phyloP scores from a whole-genome alignment of 2,329 filamentous ascomycete genomes.

The Purpureocillium takamizusanense region DNA sequence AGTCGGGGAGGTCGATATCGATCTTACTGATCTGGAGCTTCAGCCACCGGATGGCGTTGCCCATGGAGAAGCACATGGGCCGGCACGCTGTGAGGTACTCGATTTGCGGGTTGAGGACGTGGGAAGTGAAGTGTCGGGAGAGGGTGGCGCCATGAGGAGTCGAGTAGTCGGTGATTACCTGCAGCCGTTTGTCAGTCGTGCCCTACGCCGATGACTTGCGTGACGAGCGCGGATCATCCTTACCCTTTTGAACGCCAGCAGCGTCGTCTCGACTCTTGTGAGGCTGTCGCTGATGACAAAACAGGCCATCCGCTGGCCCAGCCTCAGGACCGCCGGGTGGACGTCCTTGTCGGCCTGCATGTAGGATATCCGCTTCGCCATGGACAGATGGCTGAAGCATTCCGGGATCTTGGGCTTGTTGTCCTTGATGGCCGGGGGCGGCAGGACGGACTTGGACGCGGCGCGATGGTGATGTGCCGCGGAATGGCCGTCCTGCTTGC shows the following conservation, averaged over 20 bases:
- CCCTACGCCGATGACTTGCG: not conserved
- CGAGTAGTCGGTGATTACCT: slow-evolving; percentile 89
- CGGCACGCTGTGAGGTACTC: slow-evolving; percentile 88
- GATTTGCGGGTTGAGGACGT: slow-evolving; percentile 89
- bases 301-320: slow-evolving; percentile 84
- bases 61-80: slow-evolving; percentile 95
- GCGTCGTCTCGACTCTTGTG: slow-evolving; percentile 75
- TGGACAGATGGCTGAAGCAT: slow-evolving; percentile 76
- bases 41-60: slow-evolving; percentile 89
- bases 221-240: not conserved
- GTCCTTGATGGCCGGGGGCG: slow-evolving; percentile 35
- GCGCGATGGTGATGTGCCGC: slow-evolving; percentile 22
- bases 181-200: slow-evolving; percentile 1
- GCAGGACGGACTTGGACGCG: slow-evolving; percentile 18
- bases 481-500: slow-evolving; percentile 34
- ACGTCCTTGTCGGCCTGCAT: slow-evolving; percentile 64
- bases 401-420: slow-evolving; percentile 54
- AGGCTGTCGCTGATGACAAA: slow-evolving; percentile 87
- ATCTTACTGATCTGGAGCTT: slow-evolving; percentile 89
- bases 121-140: slow-evolving; percentile 81
- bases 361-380: slow-evolving; percentile 47
- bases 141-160: slow-evolving; percentile 80
- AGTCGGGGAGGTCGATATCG: slow-evolving; percentile 75
- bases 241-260: slow-evolving; percentile 84
- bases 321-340: slow-evolving; percentile 72